Evolutionary conservation across 23 red algal species (phyloP).

Genomic region (Gracilaria domingensis): DNA sequence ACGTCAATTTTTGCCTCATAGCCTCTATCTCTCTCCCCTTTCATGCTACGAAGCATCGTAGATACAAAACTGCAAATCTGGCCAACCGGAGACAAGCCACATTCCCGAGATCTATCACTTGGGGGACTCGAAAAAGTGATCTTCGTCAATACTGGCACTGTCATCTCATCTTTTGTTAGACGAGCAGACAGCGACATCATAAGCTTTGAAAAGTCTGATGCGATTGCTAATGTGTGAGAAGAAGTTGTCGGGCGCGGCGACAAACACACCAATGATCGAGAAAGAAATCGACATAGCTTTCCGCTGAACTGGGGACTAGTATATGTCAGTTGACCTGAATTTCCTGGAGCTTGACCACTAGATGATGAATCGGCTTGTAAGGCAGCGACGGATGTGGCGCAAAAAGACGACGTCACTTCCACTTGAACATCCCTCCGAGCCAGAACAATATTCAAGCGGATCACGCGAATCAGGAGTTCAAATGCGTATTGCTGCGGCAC

Average conservation of each 20-base stretch:
- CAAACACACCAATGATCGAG: slow-evolving; percentile 27
- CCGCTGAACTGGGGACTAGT: slow-evolving; percentile 73
- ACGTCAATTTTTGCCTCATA: slow-evolving; percentile 20
- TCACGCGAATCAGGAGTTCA: slow-evolving; percentile 31
- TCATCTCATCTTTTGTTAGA: slow-evolving; percentile 54
- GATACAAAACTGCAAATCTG: slow-evolving; percentile 42
- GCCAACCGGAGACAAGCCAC: slow-evolving; percentile 28
- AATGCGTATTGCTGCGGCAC: background rate
- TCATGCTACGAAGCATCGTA: slow-evolving; percentile 4
- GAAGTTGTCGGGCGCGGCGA: slow-evolving; percentile 35
- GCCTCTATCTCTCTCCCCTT: slow-evolving; percentile 12
- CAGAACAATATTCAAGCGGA: slow-evolving; percentile 53
- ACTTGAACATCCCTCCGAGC: slow-evolving; percentile 60
- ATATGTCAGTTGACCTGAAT: slow-evolving; percentile 43
- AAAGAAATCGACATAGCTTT: slow-evolving; percentile 70
- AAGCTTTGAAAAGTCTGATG: slow-evolving; percentile 49
- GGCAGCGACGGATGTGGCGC: slow-evolving; percentile 12
- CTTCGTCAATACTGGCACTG: slow-evolving; percentile 28
- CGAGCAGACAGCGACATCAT: slow-evolving; percentile 56
- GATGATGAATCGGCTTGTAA: slow-evolving; percentile 59
- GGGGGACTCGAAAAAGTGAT: slow-evolving; percentile 34
- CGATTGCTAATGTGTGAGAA: slow-evolving; percentile 36
- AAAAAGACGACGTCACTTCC: slow-evolving; percentile 58
- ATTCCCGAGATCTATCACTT: slow-evolving; percentile 12
- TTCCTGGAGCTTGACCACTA: background rate